Percentiles rank a stretch among this genome's conserved stretches.
phyloP scores from a whole-genome alignment of 352 stramenopile genomes.

The Peronospora tabacina region DNA sequence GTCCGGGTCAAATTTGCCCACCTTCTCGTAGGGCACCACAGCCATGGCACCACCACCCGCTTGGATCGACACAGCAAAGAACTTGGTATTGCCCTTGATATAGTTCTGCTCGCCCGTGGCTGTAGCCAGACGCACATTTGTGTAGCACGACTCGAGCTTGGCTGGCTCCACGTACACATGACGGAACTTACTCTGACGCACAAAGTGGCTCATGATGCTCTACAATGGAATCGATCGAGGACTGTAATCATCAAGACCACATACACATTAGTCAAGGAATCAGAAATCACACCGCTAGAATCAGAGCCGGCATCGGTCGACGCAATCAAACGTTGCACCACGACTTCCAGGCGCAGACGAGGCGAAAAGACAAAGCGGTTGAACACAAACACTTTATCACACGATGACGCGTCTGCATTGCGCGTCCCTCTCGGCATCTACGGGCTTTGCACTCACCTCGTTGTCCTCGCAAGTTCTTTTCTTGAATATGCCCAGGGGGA shows the following conservation, averaged over 20 bases:
- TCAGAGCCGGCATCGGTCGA: background rate
- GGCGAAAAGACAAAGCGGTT: no score
- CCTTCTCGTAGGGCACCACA: slow-evolving; percentile 92
- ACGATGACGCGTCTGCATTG: background rate
- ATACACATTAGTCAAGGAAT: background rate
- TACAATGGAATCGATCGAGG: background rate
- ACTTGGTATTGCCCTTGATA: slow-evolving; percentile 99
- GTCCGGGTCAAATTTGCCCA: slow-evolving; percentile 91
- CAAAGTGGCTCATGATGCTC: slow-evolving; percentile 88
- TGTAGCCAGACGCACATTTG: slow-evolving; percentile 91
- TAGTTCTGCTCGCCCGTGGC: slow-evolving; percentile 99
- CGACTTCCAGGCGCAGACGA: background rate
- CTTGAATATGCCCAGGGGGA: slow-evolving; percentile 33
- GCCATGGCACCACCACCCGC: slow-evolving; percentile 87
- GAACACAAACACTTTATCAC: background rate
- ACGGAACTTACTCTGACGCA: slow-evolving; percentile 96
- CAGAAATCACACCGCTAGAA: background rate
- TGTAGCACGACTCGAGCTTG: slow-evolving; percentile 91
- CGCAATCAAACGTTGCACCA: background rate
- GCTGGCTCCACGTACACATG: slow-evolving; percentile 97
- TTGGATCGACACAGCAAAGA: slow-evolving; percentile 95
- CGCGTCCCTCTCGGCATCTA: background rate
- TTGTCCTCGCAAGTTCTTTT: slow-evolving; percentile 20
- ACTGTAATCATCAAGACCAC: background rate
- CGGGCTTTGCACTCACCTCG: slow-evolving; percentile 19